Conservation (phyloP, 192 early-diverging fungal species). For the Mortierella alpina region DNA sequence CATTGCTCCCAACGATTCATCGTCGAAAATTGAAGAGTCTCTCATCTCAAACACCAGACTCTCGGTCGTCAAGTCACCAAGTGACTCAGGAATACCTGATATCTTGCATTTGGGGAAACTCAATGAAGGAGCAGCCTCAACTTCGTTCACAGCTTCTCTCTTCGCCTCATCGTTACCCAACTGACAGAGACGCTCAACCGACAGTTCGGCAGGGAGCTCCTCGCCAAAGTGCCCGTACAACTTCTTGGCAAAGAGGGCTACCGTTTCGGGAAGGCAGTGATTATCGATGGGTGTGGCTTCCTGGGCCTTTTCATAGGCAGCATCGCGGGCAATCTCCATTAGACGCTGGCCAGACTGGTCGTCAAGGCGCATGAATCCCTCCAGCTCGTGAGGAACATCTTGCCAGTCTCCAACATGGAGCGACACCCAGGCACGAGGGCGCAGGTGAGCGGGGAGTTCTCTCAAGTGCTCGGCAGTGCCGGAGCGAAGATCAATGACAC, state of each 20-base stretch:
- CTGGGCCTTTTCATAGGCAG: slow-evolving; percentile 31
- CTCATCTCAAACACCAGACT: no score
- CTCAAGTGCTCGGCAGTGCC: slow-evolving; percentile 11
- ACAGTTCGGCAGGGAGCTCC: slow-evolving; percentile 43
- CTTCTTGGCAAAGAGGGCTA: slow-evolving; percentile 49
- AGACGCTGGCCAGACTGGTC: slow-evolving; percentile 50
- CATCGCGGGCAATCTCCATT: slow-evolving; percentile 50
- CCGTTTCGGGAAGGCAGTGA: slow-evolving; percentile 46
- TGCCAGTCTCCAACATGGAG: slow-evolving; percentile 52
- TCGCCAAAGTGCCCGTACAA: slow-evolving; percentile 48
- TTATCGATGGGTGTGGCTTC: slow-evolving; percentile 40
- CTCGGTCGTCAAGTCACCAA: no score
- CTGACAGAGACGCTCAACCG: slow-evolving; percentile 25
- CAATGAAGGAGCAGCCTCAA: no score
- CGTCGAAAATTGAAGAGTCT: no score
- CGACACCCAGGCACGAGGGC: slow-evolving; percentile 52
- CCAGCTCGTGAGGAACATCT: slow-evolving; percentile 38
- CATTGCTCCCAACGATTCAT: no score
- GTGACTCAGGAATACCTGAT: no score
- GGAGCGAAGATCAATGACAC: slow-evolving; percentile 21
- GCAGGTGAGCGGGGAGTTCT: slow-evolving; percentile 31
- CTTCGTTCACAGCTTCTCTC: no score
- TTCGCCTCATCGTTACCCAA: no score
- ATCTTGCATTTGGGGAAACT: no score
- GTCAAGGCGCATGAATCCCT: slow-evolving; percentile 51